Evolutionary conservation across 805 yeast species (phyloP), one percentile per base, ranked within the genome.

Genomic region (Suhomyces sp.): DNA sequence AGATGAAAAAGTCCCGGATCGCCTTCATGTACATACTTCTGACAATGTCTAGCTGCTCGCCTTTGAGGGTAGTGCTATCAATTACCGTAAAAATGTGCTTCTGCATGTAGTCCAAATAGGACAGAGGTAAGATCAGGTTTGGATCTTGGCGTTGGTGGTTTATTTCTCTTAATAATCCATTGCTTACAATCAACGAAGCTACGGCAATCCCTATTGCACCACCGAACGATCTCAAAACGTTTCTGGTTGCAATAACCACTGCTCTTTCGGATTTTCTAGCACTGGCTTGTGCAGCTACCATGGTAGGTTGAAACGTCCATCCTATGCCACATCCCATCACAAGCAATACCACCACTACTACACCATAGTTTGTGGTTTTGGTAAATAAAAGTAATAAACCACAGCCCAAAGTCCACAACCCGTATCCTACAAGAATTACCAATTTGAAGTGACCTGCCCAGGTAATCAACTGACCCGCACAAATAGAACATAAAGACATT

Each of bases 161-260:
- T 33, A 68, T 61, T 40, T 67, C 61, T 13, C 47, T 51, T 36
- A 62, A 44, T 12, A 69, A 49, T 6, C 66, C 54, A 50, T 69
- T 69, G 45, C 67, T 57, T 24, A 69, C 62, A 49, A 69, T 65
- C 50, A 67, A 57, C 4, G 73, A 63, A 1, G 63, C 59, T n/a
- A 67, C 49, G 3, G 73, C 70, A 22, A 68, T 63, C 1, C 73
- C 73, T 45, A 68, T 55, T 1, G 73, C 70, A 41, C 73, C 73
- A 8, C 74, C 74, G 50, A 70, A 64, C 6, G 71, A 64, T 49
- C 74, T 55, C 44, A 70, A 55, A 9, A 70, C 72, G 53, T 70
- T 70, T 54, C 74, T 54, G 13, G 72, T 57, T 38, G 68, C 56
- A 31, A 70, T 69, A 2, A 70, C 73, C 26, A 70, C 74, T 0